Evolutionary conservation across 129 eudicot genomes (phyloP).

Genomic region (Oenanthe sinensis): DNA sequence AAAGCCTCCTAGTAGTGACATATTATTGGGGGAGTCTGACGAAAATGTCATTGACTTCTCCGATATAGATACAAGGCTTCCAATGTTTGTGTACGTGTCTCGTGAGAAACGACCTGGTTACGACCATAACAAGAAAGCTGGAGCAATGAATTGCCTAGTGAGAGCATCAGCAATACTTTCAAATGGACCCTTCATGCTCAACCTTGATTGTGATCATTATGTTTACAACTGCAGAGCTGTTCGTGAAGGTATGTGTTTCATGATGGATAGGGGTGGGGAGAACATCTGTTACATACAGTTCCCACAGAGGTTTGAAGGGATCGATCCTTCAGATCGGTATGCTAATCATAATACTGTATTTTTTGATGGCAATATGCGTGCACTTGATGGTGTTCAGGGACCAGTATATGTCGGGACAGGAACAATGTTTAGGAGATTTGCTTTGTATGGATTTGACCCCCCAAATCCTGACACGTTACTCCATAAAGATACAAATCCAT

Average conservation of each 20-base stretch:
- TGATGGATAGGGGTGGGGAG: conserved; percentile 97
- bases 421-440: conserved; percentile 82
- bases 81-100: conserved; percentile 87
- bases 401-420: conserved; percentile 95
- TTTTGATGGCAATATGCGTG: conserved; percentile 92
- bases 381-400: conserved; percentile 89
- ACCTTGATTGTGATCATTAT: conserved; percentile 82
- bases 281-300: conserved; percentile 83
- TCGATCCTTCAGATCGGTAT: conserved; percentile 92
- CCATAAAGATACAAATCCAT: conserved; percentile 19
- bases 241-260: conserved; percentile 92
- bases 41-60: conserved; percentile 52
- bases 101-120: conserved; percentile 85
- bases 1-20: conserved; percentile 70
- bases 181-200: conserved; percentile 80
- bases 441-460: conserved; percentile 81
- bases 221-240: conserved; percentile 53
- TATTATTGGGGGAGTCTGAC: conserved; percentile 40
- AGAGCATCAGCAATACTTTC: conserved; percentile 76
- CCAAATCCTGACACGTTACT: conserved; percentile 30
- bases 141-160: conserved; percentile 94
- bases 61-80: conserved; percentile 71
- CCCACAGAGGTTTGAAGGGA: conserved; percentile 93
- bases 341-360: conserved; percentile 87
- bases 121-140: conserved; percentile 96